Evolutionary conservation across 768 basidiomycete species (phyloP).

Genomic region (Kwoniella bestiolae): DNA sequence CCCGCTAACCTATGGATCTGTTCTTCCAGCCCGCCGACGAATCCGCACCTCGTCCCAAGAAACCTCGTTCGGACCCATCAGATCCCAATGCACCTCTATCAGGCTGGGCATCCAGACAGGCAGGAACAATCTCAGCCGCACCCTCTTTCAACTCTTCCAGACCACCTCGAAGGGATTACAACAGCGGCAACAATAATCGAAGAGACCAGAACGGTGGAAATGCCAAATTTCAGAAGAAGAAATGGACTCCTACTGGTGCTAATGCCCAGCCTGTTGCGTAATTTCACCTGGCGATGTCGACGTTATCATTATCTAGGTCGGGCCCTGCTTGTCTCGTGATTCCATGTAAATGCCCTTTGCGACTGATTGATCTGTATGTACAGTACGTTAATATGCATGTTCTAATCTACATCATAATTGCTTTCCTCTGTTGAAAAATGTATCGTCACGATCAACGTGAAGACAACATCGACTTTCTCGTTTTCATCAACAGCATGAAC

Average conservation of each 20-base stretch:
- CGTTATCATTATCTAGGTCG: too few species aligned
- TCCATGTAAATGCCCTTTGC: neutral
- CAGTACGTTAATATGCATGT: conserved; percentile 7
- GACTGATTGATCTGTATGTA: neutral
- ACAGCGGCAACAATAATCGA: neutral
- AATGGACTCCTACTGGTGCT: conserved; percentile 52
- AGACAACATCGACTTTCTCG: neutral
- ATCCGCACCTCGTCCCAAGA: conserved; percentile 7
- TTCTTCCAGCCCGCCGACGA: conserved; percentile 16
- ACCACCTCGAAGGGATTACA: conserved; percentile 6
- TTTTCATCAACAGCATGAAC: neutral
- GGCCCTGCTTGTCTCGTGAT: too few species aligned
- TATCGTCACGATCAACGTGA: neutral
- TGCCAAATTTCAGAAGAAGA: conserved; percentile 24
- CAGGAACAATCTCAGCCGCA: neutral
- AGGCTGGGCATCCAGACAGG: conserved; percentile 18
- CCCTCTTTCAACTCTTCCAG: conserved; percentile 13
- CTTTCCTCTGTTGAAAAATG: neutral
- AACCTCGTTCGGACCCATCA: conserved; percentile 6
- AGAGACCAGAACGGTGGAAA: conserved; percentile 2
- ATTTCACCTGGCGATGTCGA: too few species aligned
- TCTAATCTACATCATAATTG: neutral
- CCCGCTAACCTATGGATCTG: neutral
- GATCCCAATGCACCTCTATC: conserved; percentile 8
- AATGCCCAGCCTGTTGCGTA: conserved; percentile 45